Percentiles rank a stretch among this genome's conserved stretches.
Evolutionary conservation across 805 yeast genomes (phyloP).

Genomic region (Spathaspora hagerdaliae): DNA sequence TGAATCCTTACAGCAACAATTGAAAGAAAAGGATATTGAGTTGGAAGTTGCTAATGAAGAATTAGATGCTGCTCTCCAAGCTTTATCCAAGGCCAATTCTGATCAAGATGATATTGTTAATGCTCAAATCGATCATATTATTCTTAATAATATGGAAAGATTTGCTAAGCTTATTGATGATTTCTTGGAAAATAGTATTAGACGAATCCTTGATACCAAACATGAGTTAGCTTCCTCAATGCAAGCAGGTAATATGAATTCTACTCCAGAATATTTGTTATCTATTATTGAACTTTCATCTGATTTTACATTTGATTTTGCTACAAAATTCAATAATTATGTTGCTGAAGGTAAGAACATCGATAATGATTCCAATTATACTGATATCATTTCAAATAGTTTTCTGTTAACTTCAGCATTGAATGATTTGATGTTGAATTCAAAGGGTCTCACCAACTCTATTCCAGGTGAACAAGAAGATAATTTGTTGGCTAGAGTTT

Average conservation of each 20-base stretch:
- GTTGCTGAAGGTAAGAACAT: conserved; percentile 68
- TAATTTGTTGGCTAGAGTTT: conserved; percentile 42
- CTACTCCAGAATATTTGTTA: conserved; percentile 65
- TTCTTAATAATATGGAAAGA: conserved; percentile 45
- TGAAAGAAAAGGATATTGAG: conserved; percentile 72
- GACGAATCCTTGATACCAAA: conserved; percentile 66
- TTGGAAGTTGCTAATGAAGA: conserved; percentile 75
- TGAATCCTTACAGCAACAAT: conserved; percentile 35
- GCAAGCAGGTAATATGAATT: conserved; percentile 76
- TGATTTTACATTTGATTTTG: conserved; percentile 72
- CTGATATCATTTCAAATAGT: conserved; percentile 57
- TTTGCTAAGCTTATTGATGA: conserved; percentile 61
- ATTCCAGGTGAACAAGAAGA: conserved; percentile 55
- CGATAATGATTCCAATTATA: conserved; percentile 50
- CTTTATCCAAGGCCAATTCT: conserved; percentile 48
- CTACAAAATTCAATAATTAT: conserved; percentile 68
- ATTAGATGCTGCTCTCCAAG: conserved; percentile 65
- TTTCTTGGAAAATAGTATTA: conserved; percentile 62
- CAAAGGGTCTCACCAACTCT: conserved; percentile 64
- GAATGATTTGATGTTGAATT: conserved; percentile 58
- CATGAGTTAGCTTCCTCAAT: conserved; percentile 73
- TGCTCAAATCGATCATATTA: conserved; percentile 54
- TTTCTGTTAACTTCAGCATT: conserved; percentile 60
- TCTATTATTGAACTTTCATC: conserved; percentile 70
- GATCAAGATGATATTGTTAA: conserved; percentile 52